Evolutionary conservation across 2,329 filamentous ascomycete genomes (phyloP).

Genomic region (Beauveria caledonica): DNA sequence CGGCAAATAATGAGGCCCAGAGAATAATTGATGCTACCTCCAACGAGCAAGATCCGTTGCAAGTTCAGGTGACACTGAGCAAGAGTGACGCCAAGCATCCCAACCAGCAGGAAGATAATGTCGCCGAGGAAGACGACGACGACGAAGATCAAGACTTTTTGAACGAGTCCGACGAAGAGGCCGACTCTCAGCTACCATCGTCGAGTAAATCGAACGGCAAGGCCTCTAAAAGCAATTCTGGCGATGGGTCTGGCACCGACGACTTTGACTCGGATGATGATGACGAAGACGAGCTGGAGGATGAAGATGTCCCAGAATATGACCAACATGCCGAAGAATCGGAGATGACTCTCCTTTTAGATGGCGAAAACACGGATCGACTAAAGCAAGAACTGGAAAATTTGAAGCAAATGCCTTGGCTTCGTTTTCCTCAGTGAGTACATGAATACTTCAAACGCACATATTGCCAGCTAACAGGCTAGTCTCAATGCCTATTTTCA

Average conservation of each 20-base stretch:
- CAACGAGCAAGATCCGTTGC: not conserved
- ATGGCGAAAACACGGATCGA: conserved; percentile 23
- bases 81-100: not conserved
- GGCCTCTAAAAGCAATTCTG: not conserved
- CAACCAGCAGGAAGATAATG: not conserved
- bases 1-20: not conserved
- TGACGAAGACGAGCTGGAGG: conserved; percentile 7
- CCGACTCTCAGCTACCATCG: not conserved
- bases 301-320: conserved; percentile 14
- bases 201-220: not conserved
- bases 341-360: conserved; percentile 6
- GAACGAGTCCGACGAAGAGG: not conserved
- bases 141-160: not conserved
- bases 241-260: not conserved
- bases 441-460: not conserved
- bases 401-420: conserved; percentile 30
- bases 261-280: not conserved
- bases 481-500: conserved; percentile 78
- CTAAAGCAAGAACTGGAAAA: conserved; percentile 23
- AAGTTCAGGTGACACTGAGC: not conserved
- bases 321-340: conserved; percentile 9
- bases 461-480: not conserved
- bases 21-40: not conserved
- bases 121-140: not conserved
- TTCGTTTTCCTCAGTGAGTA: conserved; percentile 31